These are phyloP conservation scores for Backusella tarrabulga DNA, from an alignment of 192 early-diverging fungal species.

Conservation along the genomic window DNA sequence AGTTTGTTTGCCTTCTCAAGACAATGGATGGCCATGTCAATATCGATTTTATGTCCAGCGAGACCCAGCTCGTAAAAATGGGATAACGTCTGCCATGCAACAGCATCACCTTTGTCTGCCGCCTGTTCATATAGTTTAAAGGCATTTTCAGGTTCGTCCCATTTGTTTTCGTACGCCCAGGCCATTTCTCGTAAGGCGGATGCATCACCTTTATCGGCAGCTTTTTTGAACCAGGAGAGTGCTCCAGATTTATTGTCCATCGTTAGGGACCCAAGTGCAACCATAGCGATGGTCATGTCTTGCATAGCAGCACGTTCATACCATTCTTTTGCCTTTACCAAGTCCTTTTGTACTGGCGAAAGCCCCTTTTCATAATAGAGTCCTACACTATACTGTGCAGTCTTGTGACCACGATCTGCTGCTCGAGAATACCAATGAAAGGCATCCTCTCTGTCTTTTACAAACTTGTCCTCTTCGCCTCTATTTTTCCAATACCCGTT, in stretches of 20 bases:
- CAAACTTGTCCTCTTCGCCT: not conserved
- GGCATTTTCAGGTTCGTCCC: not conserved
- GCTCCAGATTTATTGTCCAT: not conserved
- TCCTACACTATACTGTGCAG: slow-evolving; percentile 38
- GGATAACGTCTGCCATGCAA: slow-evolving; percentile 30
- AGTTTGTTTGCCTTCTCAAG: slow-evolving; percentile 26
- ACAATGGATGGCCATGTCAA: slow-evolving; percentile 26
- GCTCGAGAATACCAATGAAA: slow-evolving; percentile 39
- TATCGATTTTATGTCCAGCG: slow-evolving; percentile 26
- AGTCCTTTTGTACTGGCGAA: slow-evolving; percentile 16
- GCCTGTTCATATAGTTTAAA: slow-evolving; percentile 36
- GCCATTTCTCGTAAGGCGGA: slow-evolving; percentile 36
- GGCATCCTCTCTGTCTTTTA: slow-evolving; percentile 25
- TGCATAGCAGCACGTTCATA: slow-evolving; percentile 28
- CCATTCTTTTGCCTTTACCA: slow-evolving; percentile 24
- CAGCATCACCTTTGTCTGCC: slow-evolving; percentile 20
- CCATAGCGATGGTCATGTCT: slow-evolving; percentile 21
- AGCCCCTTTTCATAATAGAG: slow-evolving; percentile 32
- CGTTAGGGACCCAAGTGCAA: slow-evolving; percentile 1
- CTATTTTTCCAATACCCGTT: slow-evolving; percentile 19
- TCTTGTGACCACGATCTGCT: slow-evolving; percentile 22
- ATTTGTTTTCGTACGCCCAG: slow-evolving; percentile 25
- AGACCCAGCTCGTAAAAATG: slow-evolving; percentile 38
- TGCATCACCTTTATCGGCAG: slow-evolving; percentile 28
- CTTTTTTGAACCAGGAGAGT: slow-evolving; percentile 26